Evolutionary conservation across 2,329 filamentous ascomycete species (phyloP).

Genomic region (Mycosphaerella sp.): DNA sequence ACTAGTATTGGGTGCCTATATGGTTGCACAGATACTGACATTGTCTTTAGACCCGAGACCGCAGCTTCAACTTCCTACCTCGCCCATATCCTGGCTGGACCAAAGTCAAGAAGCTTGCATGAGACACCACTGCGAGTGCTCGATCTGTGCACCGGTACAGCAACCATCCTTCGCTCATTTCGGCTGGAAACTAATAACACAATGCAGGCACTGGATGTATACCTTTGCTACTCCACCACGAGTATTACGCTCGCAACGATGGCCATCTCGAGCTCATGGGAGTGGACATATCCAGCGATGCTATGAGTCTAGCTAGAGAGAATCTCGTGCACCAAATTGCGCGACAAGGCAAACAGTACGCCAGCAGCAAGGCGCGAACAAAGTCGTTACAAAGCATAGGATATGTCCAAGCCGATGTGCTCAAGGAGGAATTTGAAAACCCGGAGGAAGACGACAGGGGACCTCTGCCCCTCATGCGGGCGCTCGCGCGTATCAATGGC

Average conservation of each 20-base stretch:
- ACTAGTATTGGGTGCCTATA: background rate
- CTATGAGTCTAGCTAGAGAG: conserved; percentile 56
- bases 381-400: conserved; percentile 21
- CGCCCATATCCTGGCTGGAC: conserved; percentile 25
- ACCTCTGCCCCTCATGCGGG: conserved; percentile 11
- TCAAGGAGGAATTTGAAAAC: conserved; percentile 1
- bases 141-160: conserved; percentile 69
- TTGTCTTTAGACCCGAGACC: conserved; percentile 40
- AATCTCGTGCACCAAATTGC: conserved; percentile 46
- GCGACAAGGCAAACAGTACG: conserved; percentile 39
- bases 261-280: conserved; percentile 52
- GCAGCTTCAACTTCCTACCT: conserved; percentile 37
- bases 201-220: conserved; percentile 70
- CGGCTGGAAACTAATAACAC: background rate
- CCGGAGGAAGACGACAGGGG: background rate
- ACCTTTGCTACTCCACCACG: conserved; percentile 63
- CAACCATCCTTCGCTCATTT: background rate
- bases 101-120: conserved; percentile 5
- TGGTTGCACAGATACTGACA: conserved; percentile 12
- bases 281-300: conserved; percentile 63
- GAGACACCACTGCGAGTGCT: conserved; percentile 52
- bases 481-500: conserved; percentile 10
- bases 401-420: conserved; percentile 35
- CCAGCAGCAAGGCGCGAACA: conserved; percentile 2
- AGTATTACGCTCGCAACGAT: conserved; percentile 39